Percentiles rank a stretch among this genome's conserved stretches.
phyloP scores from a whole-genome alignment of 192 early-diverging fungal genomes.

The Umbelopsis sp. region DNA sequence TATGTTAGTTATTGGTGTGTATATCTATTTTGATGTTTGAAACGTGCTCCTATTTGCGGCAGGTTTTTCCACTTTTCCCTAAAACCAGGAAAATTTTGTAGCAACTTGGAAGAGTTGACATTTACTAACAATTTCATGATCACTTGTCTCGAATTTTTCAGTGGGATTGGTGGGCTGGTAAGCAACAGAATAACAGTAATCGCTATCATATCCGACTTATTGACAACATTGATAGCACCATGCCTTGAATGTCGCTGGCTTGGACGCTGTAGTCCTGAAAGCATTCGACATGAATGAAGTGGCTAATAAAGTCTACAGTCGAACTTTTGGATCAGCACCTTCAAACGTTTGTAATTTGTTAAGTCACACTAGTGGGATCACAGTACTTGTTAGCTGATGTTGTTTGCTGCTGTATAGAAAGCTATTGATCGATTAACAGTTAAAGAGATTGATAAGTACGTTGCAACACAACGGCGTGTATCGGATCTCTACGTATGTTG shows the following conservation, averaged over 20 bases:
- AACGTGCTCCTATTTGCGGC: no score
- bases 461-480: no score
- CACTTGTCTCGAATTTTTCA: conserved; percentile 56
- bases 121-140: background rate
- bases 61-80: background rate
- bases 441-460: conserved; percentile 28
- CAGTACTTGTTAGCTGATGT: background rate
- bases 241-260: conserved; percentile 67
- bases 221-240: conserved; percentile 58
- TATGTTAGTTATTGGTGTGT: no score
- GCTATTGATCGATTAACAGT: conserved; percentile 33
- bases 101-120: no score
- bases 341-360: background rate
- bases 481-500: background rate
- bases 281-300: conserved; percentile 93
- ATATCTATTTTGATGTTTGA: no score
- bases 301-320: conserved; percentile 64
- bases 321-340: conserved; percentile 31
- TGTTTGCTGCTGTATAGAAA: conserved; percentile 19
- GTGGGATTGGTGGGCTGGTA: conserved; percentile 67
- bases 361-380: background rate
- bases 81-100: no score
- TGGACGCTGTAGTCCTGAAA: conserved; percentile 65
- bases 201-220: background rate
- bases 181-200: background rate